Evolutionary conservation across 306 rosid species (phyloP), one percentile per base, ranked within the genome.

Genomic region (Fagus sylvatica): DNA sequence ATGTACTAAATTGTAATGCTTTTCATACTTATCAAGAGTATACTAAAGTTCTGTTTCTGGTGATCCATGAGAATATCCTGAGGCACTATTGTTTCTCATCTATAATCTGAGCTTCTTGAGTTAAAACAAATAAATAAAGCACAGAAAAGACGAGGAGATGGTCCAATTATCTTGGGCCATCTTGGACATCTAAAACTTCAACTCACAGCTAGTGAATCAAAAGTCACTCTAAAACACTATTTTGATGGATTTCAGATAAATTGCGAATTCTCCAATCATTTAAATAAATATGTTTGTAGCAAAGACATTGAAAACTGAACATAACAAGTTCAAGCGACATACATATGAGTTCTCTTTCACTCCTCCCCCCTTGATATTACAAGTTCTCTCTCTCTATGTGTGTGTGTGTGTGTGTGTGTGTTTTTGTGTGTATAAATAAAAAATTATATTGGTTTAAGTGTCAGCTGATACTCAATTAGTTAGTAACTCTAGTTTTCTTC

Each of bases 401-500:
- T 6, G 54, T 8, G 13, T 49, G 54, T 8, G 6, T 36, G n/a
- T 36, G 0, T 36, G 4, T 53, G 42, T 37, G 53, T 53, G 13
- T 34, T 22, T 30, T 0, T 53, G 7, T 5, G 12, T 28, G 17
- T 41, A 17, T 15, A 19, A 11, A 48, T 8, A 6, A 6, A 15
- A 3, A 15, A 8, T 22, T 76, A 4, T 22, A 22, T 17, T 43
- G 36, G 33, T 73, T 69, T 17, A 36, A 57, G 62, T 39, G 42
- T 39, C 36, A 72, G 59, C 54, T 15, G 11, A 17, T 65, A 22
- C 54, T 28, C 66, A 11, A 60, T 36, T 80, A 32, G 77, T 36
- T 65, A 49, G 56, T 75, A 73, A 67, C 79, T 53, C 73, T 70
- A 62, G 28, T 57, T 56, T 49, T 77, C 32, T 87, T 36, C 88